Evolutionary conservation across 805 yeast species (phyloP).

Genomic region (Yamadazyma nakazawae): DNA sequence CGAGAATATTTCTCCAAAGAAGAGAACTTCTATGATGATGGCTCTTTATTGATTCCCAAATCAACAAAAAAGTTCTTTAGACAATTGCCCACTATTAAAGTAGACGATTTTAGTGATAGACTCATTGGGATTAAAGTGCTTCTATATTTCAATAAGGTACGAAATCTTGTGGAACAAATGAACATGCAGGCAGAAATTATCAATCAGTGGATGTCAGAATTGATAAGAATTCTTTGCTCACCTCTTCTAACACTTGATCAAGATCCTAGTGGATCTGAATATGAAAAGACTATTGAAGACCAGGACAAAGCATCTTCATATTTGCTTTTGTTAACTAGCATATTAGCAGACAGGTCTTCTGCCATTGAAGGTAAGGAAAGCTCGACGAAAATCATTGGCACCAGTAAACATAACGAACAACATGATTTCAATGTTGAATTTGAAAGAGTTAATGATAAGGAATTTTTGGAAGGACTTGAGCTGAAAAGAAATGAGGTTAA

Average conservation of each 20-base stretch:
- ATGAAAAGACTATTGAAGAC: slow-evolving; percentile 64
- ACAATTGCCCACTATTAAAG: slow-evolving; percentile 26
- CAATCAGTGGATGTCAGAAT: slow-evolving; percentile 48
- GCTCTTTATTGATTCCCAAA: slow-evolving; percentile 29
- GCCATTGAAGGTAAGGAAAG: slow-evolving; percentile 35
- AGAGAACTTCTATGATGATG: slow-evolving; percentile 26
- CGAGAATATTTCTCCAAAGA: slow-evolving; percentile 17
- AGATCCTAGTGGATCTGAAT: slow-evolving; percentile 71
- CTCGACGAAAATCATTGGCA: slow-evolving; percentile 16
- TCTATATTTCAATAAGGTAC: slow-evolving; percentile 21
- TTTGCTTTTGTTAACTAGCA: slow-evolving; percentile 46
- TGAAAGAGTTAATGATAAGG: slow-evolving; percentile 23
- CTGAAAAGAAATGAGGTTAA: slow-evolving; percentile 22
- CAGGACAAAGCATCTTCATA: slow-evolving; percentile 69
- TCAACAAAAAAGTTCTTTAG: slow-evolving; percentile 31
- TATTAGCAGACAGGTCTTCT: slow-evolving; percentile 38
- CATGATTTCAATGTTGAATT: slow-evolving; percentile 22
- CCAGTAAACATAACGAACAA: slow-evolving; percentile 19
- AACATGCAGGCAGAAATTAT: slow-evolving; percentile 51
- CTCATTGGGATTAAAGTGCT: slow-evolving; percentile 20
- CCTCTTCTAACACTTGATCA: slow-evolving; percentile 48
- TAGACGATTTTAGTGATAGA: slow-evolving; percentile 13
- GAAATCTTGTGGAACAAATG: slow-evolving; percentile 28
- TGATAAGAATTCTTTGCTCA: slow-evolving; percentile 42
- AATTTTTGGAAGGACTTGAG: slow-evolving; percentile 24